Base-by-base conservation (phyloP, 768 basidiomycete species). In the Lyophyllum atratum region DNA sequence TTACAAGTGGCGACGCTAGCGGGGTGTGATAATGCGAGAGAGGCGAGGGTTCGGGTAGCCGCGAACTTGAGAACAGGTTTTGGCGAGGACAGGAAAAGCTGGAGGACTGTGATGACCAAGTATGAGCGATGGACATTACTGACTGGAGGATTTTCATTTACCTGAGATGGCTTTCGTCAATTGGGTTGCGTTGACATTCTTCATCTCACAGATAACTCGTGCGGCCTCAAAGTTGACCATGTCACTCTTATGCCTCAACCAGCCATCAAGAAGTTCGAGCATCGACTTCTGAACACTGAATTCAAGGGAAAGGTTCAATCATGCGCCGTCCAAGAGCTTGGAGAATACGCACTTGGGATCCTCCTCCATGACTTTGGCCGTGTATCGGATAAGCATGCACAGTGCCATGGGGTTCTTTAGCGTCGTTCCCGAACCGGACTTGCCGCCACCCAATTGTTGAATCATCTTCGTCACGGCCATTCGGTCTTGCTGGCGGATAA, bases 401-500 rank as follows among this genome's bases (percentile, higher is more conserved):
- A 98, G 79, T 4, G 97, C 95, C 92, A 97, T 95, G 6, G 96
- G 86, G 70, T 94, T 98, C 78, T 94, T 94, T 64, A 99, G 70
- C 10, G 87, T 87, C 21, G 90, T 91, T 7, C 89, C 90, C 39
- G 89, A 80, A 26, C 92, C 92, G 37, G 90, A 87, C 66, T 91
- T 91, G 14, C 92, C 92, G 5, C 92, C 92, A 43, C 92, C 93
- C 17, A 98, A 83, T 70, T 98, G 96, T 72, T 98, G 96, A 49
- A 99, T 95, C 94, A 98, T 96, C 77, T 98, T 99, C 26, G 94
- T 98, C 31, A 98, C 86, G 3, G 97, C 97, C 97, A 98, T 99
- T 60, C 97, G 81, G 74, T 99, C 97, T 70, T 97, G 95, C 70
- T 96, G 93, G 43, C 97, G 86, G 67, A 99, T 98, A 59, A 93